A percentile compares a stretch with the other conserved stretches of the same genome.
Conservation (phyloP, 2,329 filamentous ascomycete genomes). For the Ceratocystis papillata region DNA sequence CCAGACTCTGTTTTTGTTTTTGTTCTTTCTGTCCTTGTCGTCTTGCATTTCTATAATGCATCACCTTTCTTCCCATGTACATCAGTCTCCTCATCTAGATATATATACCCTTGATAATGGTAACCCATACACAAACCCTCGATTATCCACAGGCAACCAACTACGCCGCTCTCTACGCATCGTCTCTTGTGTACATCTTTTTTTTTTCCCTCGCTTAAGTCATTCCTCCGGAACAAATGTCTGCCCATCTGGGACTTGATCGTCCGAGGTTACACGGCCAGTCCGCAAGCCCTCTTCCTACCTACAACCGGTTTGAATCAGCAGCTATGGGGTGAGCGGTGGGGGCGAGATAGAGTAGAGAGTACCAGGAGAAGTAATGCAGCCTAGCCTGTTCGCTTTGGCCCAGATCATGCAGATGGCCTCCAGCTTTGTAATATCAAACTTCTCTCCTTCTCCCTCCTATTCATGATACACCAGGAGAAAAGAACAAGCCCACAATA, state of each 20-base stretch:
- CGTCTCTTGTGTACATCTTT: not conserved
- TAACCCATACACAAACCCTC: not conserved
- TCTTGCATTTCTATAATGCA: not conserved
- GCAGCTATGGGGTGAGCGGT: not conserved
- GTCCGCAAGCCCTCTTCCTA: too few relatives aligned
- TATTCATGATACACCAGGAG: too few relatives aligned
- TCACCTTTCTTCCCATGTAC: not conserved
- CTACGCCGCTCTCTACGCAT: not conserved
- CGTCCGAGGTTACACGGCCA: too few relatives aligned
- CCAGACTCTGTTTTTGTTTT: conserved; percentile 5
- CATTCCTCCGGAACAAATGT: not conserved
- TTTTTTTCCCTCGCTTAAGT: conserved; percentile 3
- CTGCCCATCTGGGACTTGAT: too few relatives aligned
- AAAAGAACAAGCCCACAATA: too few relatives aligned
- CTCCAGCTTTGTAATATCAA: too few relatives aligned
- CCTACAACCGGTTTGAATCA: too few relatives aligned
- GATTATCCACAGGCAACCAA: not conserved
- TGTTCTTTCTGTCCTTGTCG: not conserved
- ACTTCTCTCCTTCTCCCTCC: too few relatives aligned
- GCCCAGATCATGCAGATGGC: too few relatives aligned
- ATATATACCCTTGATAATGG: not conserved
- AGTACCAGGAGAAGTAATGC: too few relatives aligned
- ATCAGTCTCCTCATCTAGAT: not conserved
- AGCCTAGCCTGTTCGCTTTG: too few relatives aligned
- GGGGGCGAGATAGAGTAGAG: not conserved